These are phyloP conservation scores for Phytophthora europaea DNA, from an alignment of 352 stramenopile species.

Conservation along the genomic window DNA sequence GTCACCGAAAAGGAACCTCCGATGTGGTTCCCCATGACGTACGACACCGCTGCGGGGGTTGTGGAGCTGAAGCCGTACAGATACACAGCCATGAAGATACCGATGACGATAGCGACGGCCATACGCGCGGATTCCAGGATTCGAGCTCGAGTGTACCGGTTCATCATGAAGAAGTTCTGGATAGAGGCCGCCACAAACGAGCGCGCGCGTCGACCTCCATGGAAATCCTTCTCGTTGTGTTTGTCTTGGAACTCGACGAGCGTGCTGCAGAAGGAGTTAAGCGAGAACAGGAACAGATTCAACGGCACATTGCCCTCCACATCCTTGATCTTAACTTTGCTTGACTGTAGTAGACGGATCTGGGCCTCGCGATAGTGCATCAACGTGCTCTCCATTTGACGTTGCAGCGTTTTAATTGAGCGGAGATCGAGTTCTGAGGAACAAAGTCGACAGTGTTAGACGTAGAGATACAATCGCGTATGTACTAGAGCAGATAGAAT, in stretches of 20 bases:
- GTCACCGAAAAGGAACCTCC: conserved; percentile 84
- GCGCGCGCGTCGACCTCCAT: conserved; percentile 47
- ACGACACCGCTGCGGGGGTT: conserved; percentile 66
- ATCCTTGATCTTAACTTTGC: conserved; percentile 72
- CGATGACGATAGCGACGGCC: conserved; percentile 67
- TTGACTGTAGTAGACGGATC: conserved; percentile 58
- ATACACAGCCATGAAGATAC: conserved; percentile 77
- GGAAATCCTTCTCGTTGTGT: conserved; percentile 74
- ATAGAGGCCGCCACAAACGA: conserved; percentile 66
- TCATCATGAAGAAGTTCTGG: conserved; percentile 54
- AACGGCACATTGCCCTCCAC: conserved; percentile 85
- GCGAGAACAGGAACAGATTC: conserved; percentile 86
- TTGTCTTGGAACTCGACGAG: conserved; percentile 74
- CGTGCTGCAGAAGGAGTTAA: conserved; percentile 87
- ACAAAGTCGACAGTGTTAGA: not conserved
- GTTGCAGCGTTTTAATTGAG: conserved; percentile 53
- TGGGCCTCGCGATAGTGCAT: conserved; percentile 70
- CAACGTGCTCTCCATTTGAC: conserved; percentile 78
- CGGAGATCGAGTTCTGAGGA: conserved; percentile 60
- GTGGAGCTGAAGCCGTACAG: conserved; percentile 80
- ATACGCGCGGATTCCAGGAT: conserved; percentile 65
- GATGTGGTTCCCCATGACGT: conserved; percentile 86
- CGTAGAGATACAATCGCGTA: not conserved
- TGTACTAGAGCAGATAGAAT: not conserved
- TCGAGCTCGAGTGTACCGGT: conserved; percentile 53